phyloP scores from a whole-genome alignment of 225 moss, liverwort and hornwort genomes.

The Bryoerythrophyllum caledonicum region DNA sequence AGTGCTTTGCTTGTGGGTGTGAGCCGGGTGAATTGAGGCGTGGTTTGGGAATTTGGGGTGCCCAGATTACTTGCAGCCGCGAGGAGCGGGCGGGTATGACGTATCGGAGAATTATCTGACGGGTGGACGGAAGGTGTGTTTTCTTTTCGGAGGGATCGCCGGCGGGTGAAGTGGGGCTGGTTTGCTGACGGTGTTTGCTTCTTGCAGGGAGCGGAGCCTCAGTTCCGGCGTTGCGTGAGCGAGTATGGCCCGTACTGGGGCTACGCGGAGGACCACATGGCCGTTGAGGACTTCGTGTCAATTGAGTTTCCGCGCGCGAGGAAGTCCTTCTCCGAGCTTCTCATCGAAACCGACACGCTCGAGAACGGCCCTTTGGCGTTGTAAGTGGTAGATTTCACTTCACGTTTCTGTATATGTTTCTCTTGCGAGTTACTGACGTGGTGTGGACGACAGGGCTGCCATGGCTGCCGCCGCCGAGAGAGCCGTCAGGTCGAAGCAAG shows the following conservation, averaged over 20 bases:
- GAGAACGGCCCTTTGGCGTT: constrained; percentile 46
- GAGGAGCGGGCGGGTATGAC: constrained; percentile 27
- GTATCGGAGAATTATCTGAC: constrained; percentile 20
- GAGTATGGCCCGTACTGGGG: constrained; percentile 44
- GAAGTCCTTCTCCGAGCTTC: constrained; percentile 56
- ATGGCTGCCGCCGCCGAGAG: constrained; percentile 40
- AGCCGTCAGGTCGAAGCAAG: constrained; percentile 18
- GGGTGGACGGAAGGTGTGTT: constrained; percentile 19
- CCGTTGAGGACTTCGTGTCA: constrained; percentile 2
- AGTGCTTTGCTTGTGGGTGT: background rate
- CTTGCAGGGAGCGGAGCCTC: constrained; percentile 24
- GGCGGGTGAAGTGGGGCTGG: background rate
- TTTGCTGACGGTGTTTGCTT: background rate
- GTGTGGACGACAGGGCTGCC: constrained; percentile 38
- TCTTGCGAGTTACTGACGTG: background rate
- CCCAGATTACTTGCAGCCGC: constrained; percentile 43
- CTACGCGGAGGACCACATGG: constrained; percentile 10
- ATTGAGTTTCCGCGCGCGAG: constrained; percentile 33
- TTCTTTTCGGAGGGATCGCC: background rate
- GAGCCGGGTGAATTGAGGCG: background rate
- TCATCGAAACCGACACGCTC: constrained; percentile 39
- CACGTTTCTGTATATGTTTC: background rate
- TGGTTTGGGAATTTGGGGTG: background rate
- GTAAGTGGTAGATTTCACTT: constrained; percentile 17
- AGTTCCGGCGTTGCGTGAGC: background rate